phyloP scores from a whole-genome alignment of 2,329 filamentous ascomycete species.

The Xylaria sp. region DNA sequence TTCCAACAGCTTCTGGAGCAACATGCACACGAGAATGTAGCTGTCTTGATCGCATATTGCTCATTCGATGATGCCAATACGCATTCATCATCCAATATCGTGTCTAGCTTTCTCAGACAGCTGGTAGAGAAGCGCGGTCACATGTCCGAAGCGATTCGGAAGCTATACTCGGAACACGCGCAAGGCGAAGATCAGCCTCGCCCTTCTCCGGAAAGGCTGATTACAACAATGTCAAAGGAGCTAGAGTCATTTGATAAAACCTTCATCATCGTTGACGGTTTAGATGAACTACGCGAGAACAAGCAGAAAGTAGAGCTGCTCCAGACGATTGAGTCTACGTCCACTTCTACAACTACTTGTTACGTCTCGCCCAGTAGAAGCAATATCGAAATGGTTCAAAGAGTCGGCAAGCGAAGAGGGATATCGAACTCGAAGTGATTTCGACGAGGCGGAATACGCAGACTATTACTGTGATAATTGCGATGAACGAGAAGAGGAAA shows the following conservation, averaged over 20 bases:
- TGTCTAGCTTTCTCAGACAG: not conserved
- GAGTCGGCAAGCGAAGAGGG: constrained; percentile 1
- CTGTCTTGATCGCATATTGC: not conserved
- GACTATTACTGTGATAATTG: not conserved
- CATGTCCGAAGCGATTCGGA: not conserved
- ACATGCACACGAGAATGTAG: constrained; percentile 1
- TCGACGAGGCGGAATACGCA: not conserved
- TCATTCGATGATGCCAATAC: not conserved
- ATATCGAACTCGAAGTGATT: constrained; percentile 1
- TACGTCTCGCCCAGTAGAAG: not conserved
- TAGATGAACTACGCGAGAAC: not conserved
- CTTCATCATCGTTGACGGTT: not conserved
- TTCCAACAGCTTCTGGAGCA: not conserved
- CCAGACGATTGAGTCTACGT: not conserved
- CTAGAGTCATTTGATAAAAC: not conserved
- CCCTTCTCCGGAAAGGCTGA: constrained; percentile 1
- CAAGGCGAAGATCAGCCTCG: not conserved
- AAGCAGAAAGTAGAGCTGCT: constrained; percentile 3
- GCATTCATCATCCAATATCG: not conserved
- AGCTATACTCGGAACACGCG: not conserved
- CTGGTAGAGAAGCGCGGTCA: not conserved
- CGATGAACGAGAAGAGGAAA: not conserved
- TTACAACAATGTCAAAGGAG: constrained; percentile 1
- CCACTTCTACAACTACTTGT: not conserved
- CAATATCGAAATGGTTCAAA: not conserved